These are phyloP conservation scores for Globisporangium radiosum DNA, from an alignment of 352 stramenopile genomes.

Conservation along the genomic window DNA sequence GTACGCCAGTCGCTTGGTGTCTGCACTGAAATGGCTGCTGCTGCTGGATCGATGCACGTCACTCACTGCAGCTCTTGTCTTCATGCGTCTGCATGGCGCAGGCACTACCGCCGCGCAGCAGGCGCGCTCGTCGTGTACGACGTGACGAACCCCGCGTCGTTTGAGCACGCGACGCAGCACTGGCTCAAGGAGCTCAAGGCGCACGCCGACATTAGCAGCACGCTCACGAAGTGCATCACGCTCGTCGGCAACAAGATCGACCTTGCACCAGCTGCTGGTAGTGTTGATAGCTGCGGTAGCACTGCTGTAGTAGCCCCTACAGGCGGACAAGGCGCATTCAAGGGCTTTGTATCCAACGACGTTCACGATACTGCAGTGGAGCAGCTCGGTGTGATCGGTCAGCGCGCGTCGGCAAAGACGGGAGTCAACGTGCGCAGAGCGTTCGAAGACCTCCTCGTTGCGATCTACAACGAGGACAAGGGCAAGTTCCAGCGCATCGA, in stretches of 20 bases:
- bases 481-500: constrained; percentile 33
- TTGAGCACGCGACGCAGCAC: constrained; percentile 62
- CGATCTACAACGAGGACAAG: constrained; percentile 62
- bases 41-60: neutral
- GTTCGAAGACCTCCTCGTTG: constrained; percentile 69
- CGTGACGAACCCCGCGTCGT: constrained; percentile 51
- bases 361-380: constrained; percentile 34
- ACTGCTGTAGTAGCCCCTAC: too few relatives aligned
- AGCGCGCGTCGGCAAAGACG: constrained; percentile 66
- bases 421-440: constrained; percentile 52
- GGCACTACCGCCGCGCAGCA: constrained; percentile 67
- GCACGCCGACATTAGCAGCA: constrained; percentile 51
- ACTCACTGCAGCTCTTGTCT: too few relatives aligned
- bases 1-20: constrained; percentile 20
- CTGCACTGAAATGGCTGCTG: too few relatives aligned
- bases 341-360: constrained; percentile 22
- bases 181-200: constrained; percentile 76
- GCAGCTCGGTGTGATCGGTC: constrained; percentile 36
- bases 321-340: neutral
- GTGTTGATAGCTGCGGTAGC: too few relatives aligned
- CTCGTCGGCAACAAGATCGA: constrained; percentile 81
- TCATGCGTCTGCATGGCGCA: constrained; percentile 8
- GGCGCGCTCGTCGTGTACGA: constrained; percentile 77
- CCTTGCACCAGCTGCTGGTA: constrained; percentile 19
- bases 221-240: constrained; percentile 58